phyloP scores from a whole-genome alignment of 768 basidiomycete species.

The Psilocybe sp. region DNA sequence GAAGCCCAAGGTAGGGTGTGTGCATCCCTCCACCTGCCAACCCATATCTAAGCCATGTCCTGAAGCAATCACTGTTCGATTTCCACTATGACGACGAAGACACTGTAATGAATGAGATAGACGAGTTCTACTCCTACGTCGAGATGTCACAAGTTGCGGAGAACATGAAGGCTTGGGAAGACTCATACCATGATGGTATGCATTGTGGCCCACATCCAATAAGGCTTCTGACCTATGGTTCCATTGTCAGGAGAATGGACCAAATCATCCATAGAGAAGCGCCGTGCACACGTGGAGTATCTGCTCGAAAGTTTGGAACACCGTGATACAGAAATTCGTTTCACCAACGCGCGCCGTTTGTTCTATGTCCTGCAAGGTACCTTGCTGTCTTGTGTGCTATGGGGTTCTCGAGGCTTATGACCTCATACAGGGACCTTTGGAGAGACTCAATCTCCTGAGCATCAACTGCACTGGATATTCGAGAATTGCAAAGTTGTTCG shows the following conservation, averaged over 20 bases:
- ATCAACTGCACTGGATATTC: conserved; percentile 94
- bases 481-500: conserved; percentile 90
- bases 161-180: conserved; percentile 85
- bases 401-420: neutral
- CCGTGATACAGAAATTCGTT: conserved; percentile 77
- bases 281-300: conserved; percentile 73
- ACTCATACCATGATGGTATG: conserved; percentile 76
- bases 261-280: conserved; percentile 53
- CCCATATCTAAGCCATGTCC: neutral
- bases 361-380: conserved; percentile 92
- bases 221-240: conserved; percentile 1
- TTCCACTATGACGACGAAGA: conserved; percentile 96
- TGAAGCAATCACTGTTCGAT: conserved; percentile 83
- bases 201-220: conserved; percentile 7
- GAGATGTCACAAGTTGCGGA: conserved; percentile 90
- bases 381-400: conserved; percentile 5
- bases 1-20: conserved; percentile 65
- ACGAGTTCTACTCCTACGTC: conserved; percentile 97
- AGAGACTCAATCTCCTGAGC: conserved; percentile 88
- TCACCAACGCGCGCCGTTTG: conserved; percentile 81
- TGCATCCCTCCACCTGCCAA: neutral
- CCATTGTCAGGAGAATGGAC: conserved; percentile 63
- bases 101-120: conserved; percentile 92
- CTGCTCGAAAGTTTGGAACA: conserved; percentile 89
- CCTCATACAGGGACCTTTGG: conserved; percentile 74